A percentile compares a stretch with the other conserved stretches of the same genome.
phyloP scores from a whole-genome alignment of 768 basidiomycete genomes.

The Boletus insuetus region DNA sequence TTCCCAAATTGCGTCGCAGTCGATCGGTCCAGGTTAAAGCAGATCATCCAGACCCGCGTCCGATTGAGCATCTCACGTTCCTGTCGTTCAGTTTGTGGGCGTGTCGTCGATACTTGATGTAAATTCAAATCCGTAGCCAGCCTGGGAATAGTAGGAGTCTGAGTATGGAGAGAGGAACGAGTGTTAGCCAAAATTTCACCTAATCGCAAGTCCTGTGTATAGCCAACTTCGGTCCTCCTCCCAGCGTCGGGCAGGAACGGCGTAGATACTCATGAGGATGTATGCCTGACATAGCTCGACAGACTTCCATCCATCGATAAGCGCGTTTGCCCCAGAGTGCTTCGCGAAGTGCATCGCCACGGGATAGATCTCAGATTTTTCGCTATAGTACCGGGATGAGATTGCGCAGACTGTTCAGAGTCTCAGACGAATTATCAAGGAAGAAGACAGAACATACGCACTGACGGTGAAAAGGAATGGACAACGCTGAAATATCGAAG shows the following conservation, averaged over 20 bases:
- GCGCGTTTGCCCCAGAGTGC: conserved; percentile 73
- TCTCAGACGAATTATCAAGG: neutral
- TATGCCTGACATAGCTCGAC: conserved; percentile 92
- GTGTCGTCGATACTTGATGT: conserved; percentile 59
- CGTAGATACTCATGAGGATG: conserved; percentile 80
- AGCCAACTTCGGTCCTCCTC: conserved; percentile 91
- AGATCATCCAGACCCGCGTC: conserved; percentile 86
- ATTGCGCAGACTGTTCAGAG: conserved; percentile 69
- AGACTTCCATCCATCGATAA: conserved; percentile 80
- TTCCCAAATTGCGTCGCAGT: conserved; percentile 89
- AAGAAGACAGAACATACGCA: conserved; percentile 36
- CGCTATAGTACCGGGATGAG: conserved; percentile 74
- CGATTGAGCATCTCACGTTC: conserved; percentile 84
- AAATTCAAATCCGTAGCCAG: conserved; percentile 90
- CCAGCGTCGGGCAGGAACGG: conserved; percentile 78
- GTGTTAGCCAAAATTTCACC: conserved; percentile 35
- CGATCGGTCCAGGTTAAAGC: conserved; percentile 85
- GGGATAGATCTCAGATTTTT: conserved; percentile 81
- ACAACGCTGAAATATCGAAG: conserved; percentile 75
- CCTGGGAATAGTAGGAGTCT: conserved; percentile 30
- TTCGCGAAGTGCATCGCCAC: conserved; percentile 90
- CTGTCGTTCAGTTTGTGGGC: conserved; percentile 69
- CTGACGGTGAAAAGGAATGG: conserved; percentile 90
- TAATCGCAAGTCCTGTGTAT: conserved; percentile 83
- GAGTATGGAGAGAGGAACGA: neutral